Evolutionary conservation across 306 rosid genomes (phyloP).

Genomic region (Mimosa pudica): DNA sequence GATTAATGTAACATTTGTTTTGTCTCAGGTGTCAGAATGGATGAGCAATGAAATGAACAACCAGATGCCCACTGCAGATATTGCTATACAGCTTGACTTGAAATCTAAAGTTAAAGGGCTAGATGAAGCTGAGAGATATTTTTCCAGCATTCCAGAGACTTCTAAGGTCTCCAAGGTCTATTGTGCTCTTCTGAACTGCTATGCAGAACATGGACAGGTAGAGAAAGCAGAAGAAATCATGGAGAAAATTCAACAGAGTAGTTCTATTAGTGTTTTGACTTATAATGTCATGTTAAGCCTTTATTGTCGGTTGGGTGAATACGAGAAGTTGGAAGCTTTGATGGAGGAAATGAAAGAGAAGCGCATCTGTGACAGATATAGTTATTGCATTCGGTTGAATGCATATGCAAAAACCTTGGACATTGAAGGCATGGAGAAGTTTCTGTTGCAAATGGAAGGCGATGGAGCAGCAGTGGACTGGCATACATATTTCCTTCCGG

Average conservation of each 20-base stretch:
- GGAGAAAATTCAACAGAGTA: slow-evolving; percentile 45
- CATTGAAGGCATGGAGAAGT: slow-evolving; percentile 45
- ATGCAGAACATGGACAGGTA: slow-evolving; percentile 40
- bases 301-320: slow-evolving; percentile 43
- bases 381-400: slow-evolving; percentile 42
- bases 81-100: slow-evolving; percentile 48
- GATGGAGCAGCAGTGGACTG: slow-evolving; percentile 41
- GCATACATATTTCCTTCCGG: slow-evolving; percentile 44
- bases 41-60: slow-evolving; percentile 34
- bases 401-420: slow-evolving; percentile 42
- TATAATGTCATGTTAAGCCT: slow-evolving; percentile 53
- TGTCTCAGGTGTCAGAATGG: slow-evolving; percentile 54
- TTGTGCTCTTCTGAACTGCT: slow-evolving; percentile 61
- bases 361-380: slow-evolving; percentile 35
- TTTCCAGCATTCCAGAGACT: slow-evolving; percentile 39
- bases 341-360: slow-evolving; percentile 52
- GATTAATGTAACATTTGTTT: not conserved
- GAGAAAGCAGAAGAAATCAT: slow-evolving; percentile 51
- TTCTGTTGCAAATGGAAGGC: slow-evolving; percentile 50
- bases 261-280: slow-evolving; percentile 33
- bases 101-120: slow-evolving; percentile 54
- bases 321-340: slow-evolving; percentile 41
- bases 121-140: slow-evolving; percentile 56
- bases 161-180: slow-evolving; percentile 41
- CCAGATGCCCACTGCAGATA: slow-evolving; percentile 36